Percentiles rank a stretch among this genome's conserved stretches.
Evolutionary conservation across 805 yeast genomes (phyloP).

Genomic region (Millerago galiae): DNA sequence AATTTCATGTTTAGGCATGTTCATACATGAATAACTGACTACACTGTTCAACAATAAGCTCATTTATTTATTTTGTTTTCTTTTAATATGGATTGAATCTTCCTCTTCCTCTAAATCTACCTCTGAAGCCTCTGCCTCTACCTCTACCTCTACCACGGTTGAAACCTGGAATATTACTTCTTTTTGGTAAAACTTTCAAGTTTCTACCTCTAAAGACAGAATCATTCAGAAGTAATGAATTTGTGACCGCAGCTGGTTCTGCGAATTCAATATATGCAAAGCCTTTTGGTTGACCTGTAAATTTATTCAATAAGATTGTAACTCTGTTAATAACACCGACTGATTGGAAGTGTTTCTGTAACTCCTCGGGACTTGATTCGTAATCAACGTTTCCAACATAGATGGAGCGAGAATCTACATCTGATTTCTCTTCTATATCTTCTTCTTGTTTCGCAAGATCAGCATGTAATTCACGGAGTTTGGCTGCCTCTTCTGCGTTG

Average conservation of each 20-base stretch:
- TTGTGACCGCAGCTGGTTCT: constrained; percentile 54
- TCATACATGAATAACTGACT: no score
- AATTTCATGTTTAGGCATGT: no score
- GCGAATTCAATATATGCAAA: constrained; percentile 82
- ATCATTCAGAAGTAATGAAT: constrained; percentile 63
- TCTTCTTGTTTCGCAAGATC: constrained; percentile 37
- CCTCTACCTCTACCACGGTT: constrained; percentile 42
- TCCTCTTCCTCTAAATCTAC: neutral
- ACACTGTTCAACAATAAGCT: no score
- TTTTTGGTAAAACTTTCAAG: constrained; percentile 67
- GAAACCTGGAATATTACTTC: constrained; percentile 78
- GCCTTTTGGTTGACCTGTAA: constrained; percentile 80
- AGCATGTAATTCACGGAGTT: constrained; percentile 52
- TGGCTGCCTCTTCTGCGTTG: constrained; percentile 50
- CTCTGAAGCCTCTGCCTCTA: constrained; percentile 31
- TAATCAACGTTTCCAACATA: constrained; percentile 86
- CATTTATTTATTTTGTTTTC: no score
- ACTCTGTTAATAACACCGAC: constrained; percentile 76
- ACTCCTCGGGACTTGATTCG: constrained; percentile 69
- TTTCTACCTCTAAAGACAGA: constrained; percentile 60
- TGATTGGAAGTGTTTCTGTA: constrained; percentile 63
- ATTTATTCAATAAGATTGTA: constrained; percentile 66
- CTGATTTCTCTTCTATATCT: constrained; percentile 46
- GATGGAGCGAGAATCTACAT: constrained; percentile 69
- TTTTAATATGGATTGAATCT: constrained; percentile 38